Percentiles rank a stretch among this genome's conserved stretches.
These are phyloP conservation scores for Trichophyton benhamiae DNA, from an alignment of 2,329 filamentous ascomycete genomes.

Conservation along the genomic window DNA sequence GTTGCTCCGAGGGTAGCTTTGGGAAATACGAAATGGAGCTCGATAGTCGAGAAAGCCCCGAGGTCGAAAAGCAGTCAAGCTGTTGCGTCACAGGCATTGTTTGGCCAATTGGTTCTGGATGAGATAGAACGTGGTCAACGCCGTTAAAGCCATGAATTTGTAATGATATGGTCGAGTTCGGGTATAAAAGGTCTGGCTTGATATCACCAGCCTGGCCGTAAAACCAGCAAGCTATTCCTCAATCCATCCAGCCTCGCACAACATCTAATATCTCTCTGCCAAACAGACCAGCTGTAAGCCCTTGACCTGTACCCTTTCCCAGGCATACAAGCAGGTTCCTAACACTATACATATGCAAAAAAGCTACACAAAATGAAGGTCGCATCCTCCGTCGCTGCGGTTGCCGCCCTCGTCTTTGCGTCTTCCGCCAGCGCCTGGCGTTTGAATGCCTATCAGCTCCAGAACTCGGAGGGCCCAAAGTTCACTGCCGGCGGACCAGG, in stretches of 20 bases:
- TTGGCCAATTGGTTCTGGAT: not conserved
- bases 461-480: not conserved
- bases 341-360: not conserved
- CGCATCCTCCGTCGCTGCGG: not conserved
- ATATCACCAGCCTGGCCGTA: not conserved
- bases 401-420: not conserved
- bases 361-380: not conserved
- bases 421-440: conserved; percentile 1
- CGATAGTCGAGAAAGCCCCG: not conserved
- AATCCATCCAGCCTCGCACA: not conserved
- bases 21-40: not conserved
- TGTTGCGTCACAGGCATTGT: not conserved
- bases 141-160: not conserved
- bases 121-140: not conserved
- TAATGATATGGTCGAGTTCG: not conserved
- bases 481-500: not conserved
- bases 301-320: not conserved
- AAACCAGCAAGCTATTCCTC: not conserved
- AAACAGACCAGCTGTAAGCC: not conserved
- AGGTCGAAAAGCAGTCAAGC: not conserved
- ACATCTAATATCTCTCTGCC: not conserved
- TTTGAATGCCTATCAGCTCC: not conserved
- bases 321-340: not conserved
- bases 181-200: not conserved
- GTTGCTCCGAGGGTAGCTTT: not conserved